Evolutionary conservation across 2,329 filamentous ascomycete species (phyloP).

Genomic region (Pleurostoma richardsiae): DNA sequence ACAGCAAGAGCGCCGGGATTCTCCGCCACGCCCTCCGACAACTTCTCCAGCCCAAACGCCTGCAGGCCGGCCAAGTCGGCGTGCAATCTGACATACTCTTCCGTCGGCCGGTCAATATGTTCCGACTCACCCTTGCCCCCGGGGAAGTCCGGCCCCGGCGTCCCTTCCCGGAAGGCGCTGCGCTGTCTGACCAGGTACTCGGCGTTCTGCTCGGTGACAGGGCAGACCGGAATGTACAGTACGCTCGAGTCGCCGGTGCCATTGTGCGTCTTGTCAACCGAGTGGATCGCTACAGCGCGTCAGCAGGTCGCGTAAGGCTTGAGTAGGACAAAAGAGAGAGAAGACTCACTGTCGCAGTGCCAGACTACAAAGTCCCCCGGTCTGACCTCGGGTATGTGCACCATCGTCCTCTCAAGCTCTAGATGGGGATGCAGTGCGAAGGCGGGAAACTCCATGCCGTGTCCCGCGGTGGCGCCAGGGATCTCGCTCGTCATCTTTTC

Average conservation of each 20-base stretch:
- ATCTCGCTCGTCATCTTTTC: slow-evolving; percentile 50
- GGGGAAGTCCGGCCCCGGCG: slow-evolving; percentile 65
- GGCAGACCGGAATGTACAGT: slow-evolving; percentile 83
- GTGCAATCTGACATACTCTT: slow-evolving; percentile 2
- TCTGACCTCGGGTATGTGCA: slow-evolving; percentile 61
- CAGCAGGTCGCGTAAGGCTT: background rate
- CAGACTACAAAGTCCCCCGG: slow-evolving; percentile 77
- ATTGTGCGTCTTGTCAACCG: slow-evolving; percentile 73
- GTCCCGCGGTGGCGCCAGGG: slow-evolving; percentile 65
- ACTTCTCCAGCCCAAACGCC: slow-evolving; percentile 3
- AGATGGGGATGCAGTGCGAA: slow-evolving; percentile 63
- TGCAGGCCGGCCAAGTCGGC: slow-evolving; percentile 3
- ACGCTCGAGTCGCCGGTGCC: slow-evolving; percentile 75
- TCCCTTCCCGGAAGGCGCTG: slow-evolving; percentile 63
- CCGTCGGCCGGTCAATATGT: slow-evolving; percentile 39
- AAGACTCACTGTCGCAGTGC: slow-evolving; percentile 61
- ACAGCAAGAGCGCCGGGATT: slow-evolving; percentile 5
- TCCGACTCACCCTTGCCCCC: slow-evolving; percentile 62
- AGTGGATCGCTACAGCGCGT: slow-evolving; percentile 53
- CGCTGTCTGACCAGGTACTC: slow-evolving; percentile 67
- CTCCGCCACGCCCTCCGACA: background rate
- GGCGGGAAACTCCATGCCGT: slow-evolving; percentile 62
- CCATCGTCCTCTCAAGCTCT: slow-evolving; percentile 62
- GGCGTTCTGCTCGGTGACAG: slow-evolving; percentile 70
- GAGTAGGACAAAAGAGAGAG: background rate